Evolutionary conservation across 2,329 filamentous ascomycete genomes (phyloP).

Genomic region (Madurella fahalii): DNA sequence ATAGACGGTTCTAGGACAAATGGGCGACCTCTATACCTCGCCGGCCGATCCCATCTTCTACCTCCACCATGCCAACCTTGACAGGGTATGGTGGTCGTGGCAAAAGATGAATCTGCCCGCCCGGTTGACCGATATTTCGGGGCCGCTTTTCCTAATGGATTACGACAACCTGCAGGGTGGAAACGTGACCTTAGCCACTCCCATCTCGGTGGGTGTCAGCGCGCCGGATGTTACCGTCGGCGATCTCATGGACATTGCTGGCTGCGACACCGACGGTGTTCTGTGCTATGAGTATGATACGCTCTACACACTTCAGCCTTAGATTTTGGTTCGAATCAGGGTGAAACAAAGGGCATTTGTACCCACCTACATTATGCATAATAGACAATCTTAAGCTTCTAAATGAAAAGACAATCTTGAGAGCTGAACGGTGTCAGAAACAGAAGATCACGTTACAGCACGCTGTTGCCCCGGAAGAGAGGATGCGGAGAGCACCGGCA

Average conservation of each 20-base stretch:
- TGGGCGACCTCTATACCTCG: slow-evolving; percentile 17
- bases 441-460: too few relatives aligned
- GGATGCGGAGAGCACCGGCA: too few relatives aligned
- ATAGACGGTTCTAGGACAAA: slow-evolving; percentile 8
- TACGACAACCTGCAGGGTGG: slow-evolving; percentile 10
- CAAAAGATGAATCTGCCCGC: slow-evolving; percentile 16
- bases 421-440: too few relatives aligned
- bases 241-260: slow-evolving; percentile 22
- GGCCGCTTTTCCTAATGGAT: slow-evolving; percentile 19
- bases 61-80: slow-evolving; percentile 24
- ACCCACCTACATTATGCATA: too few relatives aligned
- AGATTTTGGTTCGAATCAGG: not conserved
- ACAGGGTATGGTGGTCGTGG: slow-evolving; percentile 25
- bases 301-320: slow-evolving; percentile 14
- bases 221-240: slow-evolving; percentile 12
- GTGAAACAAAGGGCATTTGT: too few relatives aligned
- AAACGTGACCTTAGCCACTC: slow-evolving; percentile 18
- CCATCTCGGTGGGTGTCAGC: slow-evolving; percentile 16
- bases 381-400: too few relatives aligned
- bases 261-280: slow-evolving; percentile 12
- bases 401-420: too few relatives aligned
- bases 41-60: slow-evolving; percentile 26
- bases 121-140: slow-evolving; percentile 15
- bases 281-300: slow-evolving; percentile 23
- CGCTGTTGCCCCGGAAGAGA: too few relatives aligned